Conservation (phyloP, 257 asterid species). For the Marsdenia floribunda region DNA sequence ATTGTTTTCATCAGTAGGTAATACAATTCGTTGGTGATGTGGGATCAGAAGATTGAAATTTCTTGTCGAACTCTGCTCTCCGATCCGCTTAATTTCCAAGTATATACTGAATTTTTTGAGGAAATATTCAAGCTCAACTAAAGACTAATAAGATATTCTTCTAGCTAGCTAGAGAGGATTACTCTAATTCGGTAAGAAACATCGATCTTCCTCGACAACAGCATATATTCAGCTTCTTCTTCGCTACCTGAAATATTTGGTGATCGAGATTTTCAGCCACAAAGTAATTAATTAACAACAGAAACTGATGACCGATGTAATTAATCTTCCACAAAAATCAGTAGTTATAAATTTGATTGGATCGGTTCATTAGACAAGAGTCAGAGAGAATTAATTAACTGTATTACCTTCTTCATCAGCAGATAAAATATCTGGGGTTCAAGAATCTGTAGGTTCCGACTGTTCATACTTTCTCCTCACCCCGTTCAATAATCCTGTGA, state of each 20-base stretch:
- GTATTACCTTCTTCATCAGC: conserved; percentile 3
- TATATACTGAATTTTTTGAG: conserved; percentile 9
- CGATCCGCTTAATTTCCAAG: no score
- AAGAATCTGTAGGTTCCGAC: conserved; percentile 8
- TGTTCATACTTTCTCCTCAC: conserved; percentile 5
- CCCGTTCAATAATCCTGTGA: conserved; percentile 5
- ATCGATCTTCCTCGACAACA: conserved; percentile 10
- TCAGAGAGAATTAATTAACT: no score
- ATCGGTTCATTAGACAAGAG: no score
- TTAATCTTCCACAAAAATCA: no score
- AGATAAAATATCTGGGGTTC: background rate
- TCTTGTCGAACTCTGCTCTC: conserved; percentile 13
- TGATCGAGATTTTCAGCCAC: no score
- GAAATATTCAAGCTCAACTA: conserved; percentile 16
- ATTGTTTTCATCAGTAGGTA: background rate
- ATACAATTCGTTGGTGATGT: background rate
- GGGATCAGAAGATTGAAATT: conserved; percentile 10
- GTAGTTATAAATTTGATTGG: no score
- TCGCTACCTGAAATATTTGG: background rate
- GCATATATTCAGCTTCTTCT: conserved; percentile 3
- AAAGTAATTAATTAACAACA: no score
- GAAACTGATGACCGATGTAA: no score
- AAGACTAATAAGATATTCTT: conserved; percentile 4
- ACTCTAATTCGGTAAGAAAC: conserved; percentile 14
- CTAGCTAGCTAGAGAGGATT: background rate